These are phyloP conservation scores for Stagonosporopsis vannaccii DNA, from an alignment of 2,329 filamentous ascomycete genomes.

Conservation along the genomic window DNA sequence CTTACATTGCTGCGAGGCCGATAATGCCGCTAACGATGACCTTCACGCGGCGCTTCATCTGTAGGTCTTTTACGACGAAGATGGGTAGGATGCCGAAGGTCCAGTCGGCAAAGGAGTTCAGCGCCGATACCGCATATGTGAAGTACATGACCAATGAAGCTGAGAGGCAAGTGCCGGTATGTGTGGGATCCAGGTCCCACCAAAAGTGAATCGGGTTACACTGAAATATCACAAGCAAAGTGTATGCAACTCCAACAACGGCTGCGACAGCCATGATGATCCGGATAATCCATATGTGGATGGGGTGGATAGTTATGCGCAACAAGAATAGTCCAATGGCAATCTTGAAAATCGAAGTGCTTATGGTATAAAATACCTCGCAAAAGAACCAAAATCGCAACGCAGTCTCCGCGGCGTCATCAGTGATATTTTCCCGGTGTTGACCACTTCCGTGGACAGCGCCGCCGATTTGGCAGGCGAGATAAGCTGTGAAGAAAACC, in stretches of 20 bases:
- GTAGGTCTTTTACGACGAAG: slow-evolving; percentile 61
- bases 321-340: slow-evolving; percentile 61
- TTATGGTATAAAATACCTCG: slow-evolving; percentile 60
- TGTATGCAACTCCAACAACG: slow-evolving; percentile 56
- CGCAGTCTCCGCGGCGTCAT: slow-evolving; percentile 34
- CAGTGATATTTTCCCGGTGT: slow-evolving; percentile 41
- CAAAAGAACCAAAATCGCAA: slow-evolving; percentile 60
- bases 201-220: slow-evolving; percentile 60
- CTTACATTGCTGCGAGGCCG: slow-evolving; percentile 53
- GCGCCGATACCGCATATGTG: slow-evolving; percentile 50
- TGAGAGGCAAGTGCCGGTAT: slow-evolving; percentile 51
- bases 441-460: slow-evolving; percentile 49
- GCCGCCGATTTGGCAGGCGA: slow-evolving; percentile 42
- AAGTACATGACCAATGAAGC: slow-evolving; percentile 59
- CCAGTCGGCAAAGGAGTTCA: slow-evolving; percentile 42
- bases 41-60: slow-evolving; percentile 63
- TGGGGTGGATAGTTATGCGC: slow-evolving; percentile 55
- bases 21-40: slow-evolving; percentile 61
- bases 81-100: slow-evolving; percentile 46
- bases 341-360: slow-evolving; percentile 57
- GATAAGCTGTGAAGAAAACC: slow-evolving; percentile 47
- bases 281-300: slow-evolving; percentile 57
- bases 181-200: slow-evolving; percentile 53
- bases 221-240: slow-evolving; percentile 60
- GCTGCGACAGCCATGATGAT: slow-evolving; percentile 54